phyloP scores from a whole-genome alignment of 1,139 yeast genomes.

The Geotrichum cucujoidarum region DNA sequence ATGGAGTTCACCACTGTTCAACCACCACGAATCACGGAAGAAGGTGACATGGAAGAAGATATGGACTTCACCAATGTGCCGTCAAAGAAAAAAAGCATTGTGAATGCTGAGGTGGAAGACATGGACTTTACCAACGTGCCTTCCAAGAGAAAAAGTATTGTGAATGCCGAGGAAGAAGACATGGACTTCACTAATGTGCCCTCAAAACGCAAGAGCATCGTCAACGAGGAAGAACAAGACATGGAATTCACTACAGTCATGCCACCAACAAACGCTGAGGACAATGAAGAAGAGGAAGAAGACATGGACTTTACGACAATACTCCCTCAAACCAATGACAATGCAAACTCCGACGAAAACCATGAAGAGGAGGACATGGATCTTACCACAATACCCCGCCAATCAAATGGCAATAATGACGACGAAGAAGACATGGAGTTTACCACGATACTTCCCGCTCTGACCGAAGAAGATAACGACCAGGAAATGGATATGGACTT shows the following conservation, averaged over 20 bases:
- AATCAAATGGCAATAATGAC: slow-evolving; percentile 7
- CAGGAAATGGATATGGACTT: slow-evolving; percentile 21
- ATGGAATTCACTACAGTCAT: slow-evolving; percentile 16
- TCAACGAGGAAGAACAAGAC: slow-evolving; percentile 1
- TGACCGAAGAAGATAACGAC: background rate
- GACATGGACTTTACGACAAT: slow-evolving; percentile 21
- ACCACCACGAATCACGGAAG: background rate
- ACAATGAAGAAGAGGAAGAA: slow-evolving; percentile 11
- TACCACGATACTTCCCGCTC: slow-evolving; percentile 3
- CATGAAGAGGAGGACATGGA: slow-evolving; percentile 24
- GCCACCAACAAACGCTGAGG: background rate
- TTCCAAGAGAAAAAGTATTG: background rate
- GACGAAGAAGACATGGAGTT: slow-evolving; percentile 15
- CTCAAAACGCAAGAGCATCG: background rate
- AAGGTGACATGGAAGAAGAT: slow-evolving; percentile 14
- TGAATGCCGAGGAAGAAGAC: background rate
- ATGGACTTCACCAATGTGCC: slow-evolving; percentile 21
- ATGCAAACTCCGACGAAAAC: slow-evolving; percentile 1
- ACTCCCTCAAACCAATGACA: slow-evolving; percentile 1
- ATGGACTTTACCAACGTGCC: slow-evolving; percentile 18
- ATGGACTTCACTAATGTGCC: slow-evolving; percentile 22
- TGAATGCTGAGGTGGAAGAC: too few relatives aligned
- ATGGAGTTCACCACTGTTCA: slow-evolving; percentile 18
- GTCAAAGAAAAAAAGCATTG: too few relatives aligned
- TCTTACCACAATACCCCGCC: slow-evolving; percentile 21